Evolutionary conservation across 495 filamentous ascomycete species (phyloP), one percentile per base, ranked within the genome.

Genomic region (Ascodesmis nigricans): DNA sequence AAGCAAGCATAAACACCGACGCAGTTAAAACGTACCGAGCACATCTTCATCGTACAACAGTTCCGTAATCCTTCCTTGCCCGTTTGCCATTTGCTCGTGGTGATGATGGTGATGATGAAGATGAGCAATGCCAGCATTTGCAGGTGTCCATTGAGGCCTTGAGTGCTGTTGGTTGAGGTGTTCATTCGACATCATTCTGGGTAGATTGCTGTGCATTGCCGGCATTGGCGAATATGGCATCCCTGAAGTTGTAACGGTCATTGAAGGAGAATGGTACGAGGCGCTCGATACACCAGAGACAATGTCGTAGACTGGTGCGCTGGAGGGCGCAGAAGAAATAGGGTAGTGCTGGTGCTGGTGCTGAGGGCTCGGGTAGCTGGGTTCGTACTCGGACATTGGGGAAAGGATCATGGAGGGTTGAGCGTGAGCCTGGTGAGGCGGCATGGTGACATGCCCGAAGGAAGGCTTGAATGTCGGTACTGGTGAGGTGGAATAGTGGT

Each of bases 341-440:
- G 48, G 39, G 26, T 51, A 52, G 27, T 50, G 31, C 52, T 58
- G 45, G 35, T 52, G 56, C 29, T 18, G 45, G 27, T 10, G 35
- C 24, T 5, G 6, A 33, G 13, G n/a, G 10, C 3, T 19, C n/a
- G 44, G 31, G 35, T 38, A 52, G 42, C 13, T 46, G 3, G 43
- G 35, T 9, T 47, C 49, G 25, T 51, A 51, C 23, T 52, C 49
- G 4, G 48, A 47, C 38, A 51, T 44, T 18, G 49, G 40, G 20
- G 49, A 51, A 13, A 50, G 24, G 11, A 51, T 27, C 54, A 36
- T 59, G 45, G 39, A 58, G 45, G 18, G 52, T 41, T 23, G 44
- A 47, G n/a, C n/a, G n/a, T n/a, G n/a, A n/a, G 39, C 58, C 57
- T 40, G 65, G 58, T 38, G 64, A 44, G 26, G 60, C 57, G 13